Evolutionary conservation across 805 yeast species (phyloP), one percentile per base, ranked within the genome.

Genomic region (Myxozyma lipomycoides): DNA sequence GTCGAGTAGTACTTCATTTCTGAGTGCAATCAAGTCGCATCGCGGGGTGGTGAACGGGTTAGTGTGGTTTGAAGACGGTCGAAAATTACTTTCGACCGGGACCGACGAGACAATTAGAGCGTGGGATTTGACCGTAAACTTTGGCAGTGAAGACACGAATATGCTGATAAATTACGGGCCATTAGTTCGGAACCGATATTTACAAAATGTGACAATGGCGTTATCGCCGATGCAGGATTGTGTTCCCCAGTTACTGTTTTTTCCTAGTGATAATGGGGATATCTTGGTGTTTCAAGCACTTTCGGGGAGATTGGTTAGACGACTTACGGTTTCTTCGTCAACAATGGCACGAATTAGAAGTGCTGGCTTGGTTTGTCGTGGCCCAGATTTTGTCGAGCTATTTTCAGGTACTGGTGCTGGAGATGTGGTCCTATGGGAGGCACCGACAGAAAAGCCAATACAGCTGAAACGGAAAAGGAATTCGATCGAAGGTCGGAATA

Each of bases 181-280:
- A 0, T 70, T 83, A 46, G 78, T 86, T 1, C 75, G 89, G 50
- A 85, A 86, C 66, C 77, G 78, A 58, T 75, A 74, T 40, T 64
- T 73, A 5, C 88, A 82, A 61, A 75, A 78, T 12, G 68, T 81
- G 1, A 79, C 81, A 22, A 73, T 84, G 49, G 67, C 78, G 40
- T 62, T 84, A 19, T 75, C 78, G 46, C 79, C 81, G 0, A 55
- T 65, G 0, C 61, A 62, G 9, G 88, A 84, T 57, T 71, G 81
- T 3, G 81, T 75, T 32, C 62, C 74, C 4, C 85, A 79, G 51
- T 77, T 77, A 57, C 65, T 86, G 22, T 72, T 86, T 66, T 79
- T 81, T 47, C 91, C 95, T 0, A 81, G 88, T 0, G 93, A 86
- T 58, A 81, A 74, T 52, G 89, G 91, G 3, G 89, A 84, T 56